phyloP scores from a whole-genome alignment of 1,284 basidiomycete genomes.

The Puccinia horiana region DNA sequence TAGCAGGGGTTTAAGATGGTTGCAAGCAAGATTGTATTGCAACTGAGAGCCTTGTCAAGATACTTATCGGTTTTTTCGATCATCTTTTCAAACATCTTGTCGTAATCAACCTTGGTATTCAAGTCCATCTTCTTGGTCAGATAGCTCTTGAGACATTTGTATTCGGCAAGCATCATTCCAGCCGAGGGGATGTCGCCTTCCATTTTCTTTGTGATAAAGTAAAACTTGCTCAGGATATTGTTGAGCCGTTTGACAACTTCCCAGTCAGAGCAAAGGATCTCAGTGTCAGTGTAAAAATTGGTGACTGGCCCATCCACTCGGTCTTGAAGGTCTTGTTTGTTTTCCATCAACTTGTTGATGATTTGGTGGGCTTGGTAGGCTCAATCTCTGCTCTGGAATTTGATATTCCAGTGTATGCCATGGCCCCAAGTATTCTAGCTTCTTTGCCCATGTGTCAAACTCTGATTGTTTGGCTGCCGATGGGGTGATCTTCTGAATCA shows the following conservation, averaged over 20 bases:
- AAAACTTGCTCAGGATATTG: neutral
- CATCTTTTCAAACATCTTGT: neutral
- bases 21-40: slow-evolving; percentile 10
- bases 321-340: neutral
- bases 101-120: neutral
- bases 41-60: neutral
- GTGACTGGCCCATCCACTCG: neutral
- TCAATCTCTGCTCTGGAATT: neutral
- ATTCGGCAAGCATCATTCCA: neutral
- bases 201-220: neutral
- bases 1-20: neutral
- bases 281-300: neutral
- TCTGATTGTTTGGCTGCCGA: neutral
- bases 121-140: neutral
- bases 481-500: slow-evolving; percentile 7
- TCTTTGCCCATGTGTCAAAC: neutral
- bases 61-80: neutral
- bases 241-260: neutral
- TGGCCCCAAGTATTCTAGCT: neutral
- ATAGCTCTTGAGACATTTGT: neutral
- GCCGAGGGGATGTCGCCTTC: neutral
- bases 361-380: neutral
- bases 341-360: slow-evolving; percentile 10
- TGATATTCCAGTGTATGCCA: neutral
- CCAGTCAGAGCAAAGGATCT: neutral